phyloP scores from a whole-genome alignment of 495 filamentous ascomycete species.

The Trichoderma erinaceum region DNA sequence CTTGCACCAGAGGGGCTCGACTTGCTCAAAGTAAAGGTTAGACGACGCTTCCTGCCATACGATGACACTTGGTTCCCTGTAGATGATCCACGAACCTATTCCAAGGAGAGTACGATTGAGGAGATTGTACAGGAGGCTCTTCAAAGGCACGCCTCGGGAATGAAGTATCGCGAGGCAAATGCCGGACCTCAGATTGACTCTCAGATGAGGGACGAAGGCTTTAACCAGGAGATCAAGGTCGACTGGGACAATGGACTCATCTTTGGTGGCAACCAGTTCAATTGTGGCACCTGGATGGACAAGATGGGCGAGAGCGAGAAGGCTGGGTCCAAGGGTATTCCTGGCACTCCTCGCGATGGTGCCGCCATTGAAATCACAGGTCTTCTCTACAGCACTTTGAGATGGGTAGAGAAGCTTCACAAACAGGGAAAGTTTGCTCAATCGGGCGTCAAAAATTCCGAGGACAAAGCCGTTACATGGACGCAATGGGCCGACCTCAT shows the following conservation, averaged over 20 bases:
- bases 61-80: slow-evolving; percentile 87
- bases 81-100: slow-evolving; percentile 81
- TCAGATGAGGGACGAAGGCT: slow-evolving; percentile 90
- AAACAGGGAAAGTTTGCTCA: slow-evolving; percentile 61
- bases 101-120: slow-evolving; percentile 66
- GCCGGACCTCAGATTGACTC: slow-evolving; percentile 79
- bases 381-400: slow-evolving; percentile 78
- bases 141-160: slow-evolving; percentile 80
- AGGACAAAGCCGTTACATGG: slow-evolving; percentile 60
- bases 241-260: slow-evolving; percentile 92
- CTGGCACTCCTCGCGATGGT: slow-evolving; percentile 91
- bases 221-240: slow-evolving; percentile 81
- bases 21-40: slow-evolving; percentile 69
- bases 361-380: slow-evolving; percentile 94
- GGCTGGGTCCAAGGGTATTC: slow-evolving; percentile 88
- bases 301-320: slow-evolving; percentile 99
- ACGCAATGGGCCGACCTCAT: slow-evolving; percentile 74
- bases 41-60: slow-evolving; percentile 86
- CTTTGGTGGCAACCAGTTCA: slow-evolving; percentile 86
- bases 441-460: slow-evolving; percentile 58
- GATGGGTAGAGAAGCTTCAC: slow-evolving; percentile 67
- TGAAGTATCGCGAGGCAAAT: slow-evolving; percentile 92
- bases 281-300: slow-evolving; percentile 99
- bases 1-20: slow-evolving; percentile 73
- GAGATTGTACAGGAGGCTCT: slow-evolving; percentile 91